Conservation (phyloP, 495 filamentous ascomycete genomes). For the Cercophora scortea region DNA sequence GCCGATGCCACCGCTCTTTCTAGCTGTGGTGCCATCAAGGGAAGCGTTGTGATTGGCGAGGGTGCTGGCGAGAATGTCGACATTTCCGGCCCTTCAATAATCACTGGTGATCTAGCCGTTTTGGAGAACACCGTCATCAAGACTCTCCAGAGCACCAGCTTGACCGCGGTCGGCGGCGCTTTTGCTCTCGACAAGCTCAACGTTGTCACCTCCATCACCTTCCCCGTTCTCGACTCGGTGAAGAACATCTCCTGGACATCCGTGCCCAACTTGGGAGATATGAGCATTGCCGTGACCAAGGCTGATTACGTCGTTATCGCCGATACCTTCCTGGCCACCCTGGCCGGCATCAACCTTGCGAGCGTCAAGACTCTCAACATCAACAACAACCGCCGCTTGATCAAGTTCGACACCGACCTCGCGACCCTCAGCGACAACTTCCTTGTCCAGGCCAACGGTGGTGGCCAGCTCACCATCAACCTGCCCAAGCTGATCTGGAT, state of each 20-base stretch:
- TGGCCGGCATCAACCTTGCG: slow-evolving; percentile 71
- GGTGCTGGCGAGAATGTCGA: slow-evolving; percentile 43
- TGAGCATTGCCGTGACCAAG: slow-evolving; percentile 61
- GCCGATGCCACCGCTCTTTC: slow-evolving; percentile 63
- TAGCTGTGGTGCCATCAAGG: slow-evolving; percentile 60
- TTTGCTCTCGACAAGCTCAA: slow-evolving; percentile 63
- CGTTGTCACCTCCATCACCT: slow-evolving; percentile 53
- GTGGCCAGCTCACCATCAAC: slow-evolving; percentile 40
- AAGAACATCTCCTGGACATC: slow-evolving; percentile 60
- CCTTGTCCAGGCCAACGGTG: slow-evolving; percentile 58
- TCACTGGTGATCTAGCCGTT: slow-evolving; percentile 61
- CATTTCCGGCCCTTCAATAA: slow-evolving; percentile 48
- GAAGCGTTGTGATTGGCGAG: slow-evolving; percentile 58
- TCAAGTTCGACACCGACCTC: slow-evolving; percentile 63
- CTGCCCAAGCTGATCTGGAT: slow-evolving; percentile 75
- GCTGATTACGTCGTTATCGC: slow-evolving; percentile 62
- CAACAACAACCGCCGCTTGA: slow-evolving; percentile 72
- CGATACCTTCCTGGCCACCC: slow-evolving; percentile 69
- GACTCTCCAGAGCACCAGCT: slow-evolving; percentile 40
- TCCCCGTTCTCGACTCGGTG: slow-evolving; percentile 56
- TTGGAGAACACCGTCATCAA: slow-evolving; percentile 43
- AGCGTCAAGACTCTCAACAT: slow-evolving; percentile 57
- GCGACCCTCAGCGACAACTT: slow-evolving; percentile 57
- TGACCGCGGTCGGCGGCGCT: slow-evolving; percentile 44
- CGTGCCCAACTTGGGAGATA: slow-evolving; percentile 58